Evolutionary conservation across 148 eudicot genomes (phyloP).

Genomic region (Chenopodium suecicum): DNA sequence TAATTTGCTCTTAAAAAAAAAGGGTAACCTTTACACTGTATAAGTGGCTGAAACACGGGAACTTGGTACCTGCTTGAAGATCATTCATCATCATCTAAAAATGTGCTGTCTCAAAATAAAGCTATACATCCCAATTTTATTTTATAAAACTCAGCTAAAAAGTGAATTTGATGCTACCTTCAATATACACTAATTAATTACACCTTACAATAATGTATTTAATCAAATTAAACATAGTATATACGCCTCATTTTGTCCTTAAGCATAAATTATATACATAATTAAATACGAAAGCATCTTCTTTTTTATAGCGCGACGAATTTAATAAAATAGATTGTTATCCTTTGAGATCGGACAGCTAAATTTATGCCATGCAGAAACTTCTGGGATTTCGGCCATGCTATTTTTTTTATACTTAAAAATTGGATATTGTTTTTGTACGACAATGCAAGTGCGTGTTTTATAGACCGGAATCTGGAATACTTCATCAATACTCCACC

Average conservation of each 20-base stretch:
- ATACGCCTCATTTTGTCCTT: slow-evolving; percentile 21
- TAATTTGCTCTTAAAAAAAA: background rate
- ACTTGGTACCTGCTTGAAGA: slow-evolving; percentile 22
- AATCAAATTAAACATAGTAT: background rate
- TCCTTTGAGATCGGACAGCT: slow-evolving; percentile 24
- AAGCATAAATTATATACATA: background rate
- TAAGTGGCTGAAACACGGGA: slow-evolving; percentile 34
- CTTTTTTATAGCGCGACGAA: background rate
- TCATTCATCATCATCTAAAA: slow-evolving; percentile 6
- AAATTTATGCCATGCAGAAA: slow-evolving; percentile 29
- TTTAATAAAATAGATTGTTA: background rate
- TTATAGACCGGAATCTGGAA: slow-evolving; percentile 20
- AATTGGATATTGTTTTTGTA: slow-evolving; percentile 15
- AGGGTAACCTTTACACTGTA: background rate
- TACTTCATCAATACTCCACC: slow-evolving; percentile 28
- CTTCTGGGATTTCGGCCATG: background rate
- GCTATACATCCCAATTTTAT: background rate
- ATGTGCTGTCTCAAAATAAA: slow-evolving; percentile 22
- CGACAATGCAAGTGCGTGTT: background rate
- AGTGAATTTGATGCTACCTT: background rate
- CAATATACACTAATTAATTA: background rate
- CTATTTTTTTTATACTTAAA: background rate
- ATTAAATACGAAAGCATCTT: slow-evolving; percentile 18
- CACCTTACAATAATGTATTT: background rate
- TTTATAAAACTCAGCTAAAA: background rate